phyloP scores from a whole-genome alignment of 768 basidiomycete genomes.

The Candolleomyces aberdarensis region DNA sequence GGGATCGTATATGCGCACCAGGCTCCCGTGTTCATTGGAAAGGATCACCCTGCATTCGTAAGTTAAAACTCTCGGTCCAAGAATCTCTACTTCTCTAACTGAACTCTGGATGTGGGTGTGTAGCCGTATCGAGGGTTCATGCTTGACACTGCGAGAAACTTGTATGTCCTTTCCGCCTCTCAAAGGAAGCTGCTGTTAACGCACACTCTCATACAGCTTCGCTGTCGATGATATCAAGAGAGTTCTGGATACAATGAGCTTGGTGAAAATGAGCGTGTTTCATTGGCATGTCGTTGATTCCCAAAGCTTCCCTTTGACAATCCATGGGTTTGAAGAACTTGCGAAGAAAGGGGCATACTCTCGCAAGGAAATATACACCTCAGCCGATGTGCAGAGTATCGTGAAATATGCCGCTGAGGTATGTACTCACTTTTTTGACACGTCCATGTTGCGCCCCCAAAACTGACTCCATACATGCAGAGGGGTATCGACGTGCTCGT shows the following conservation, averaged over 20 bases:
- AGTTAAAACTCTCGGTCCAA: conserved; percentile 17
- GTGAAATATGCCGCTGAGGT: conserved; percentile 65
- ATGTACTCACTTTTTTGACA: conserved; percentile 18
- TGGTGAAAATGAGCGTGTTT: conserved; percentile 73
- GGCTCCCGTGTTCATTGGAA: conserved; percentile 52
- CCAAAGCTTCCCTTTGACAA: conserved; percentile 70
- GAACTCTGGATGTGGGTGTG: too few species aligned
- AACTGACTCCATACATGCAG: conserved; percentile 25
- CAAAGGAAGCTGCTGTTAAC: not conserved
- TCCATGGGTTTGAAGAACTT: conserved; percentile 61
- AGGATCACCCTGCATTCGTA: conserved; percentile 66
- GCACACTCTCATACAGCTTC: conserved; percentile 37
- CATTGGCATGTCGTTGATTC: conserved; percentile 85
- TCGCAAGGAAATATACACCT: conserved; percentile 45
- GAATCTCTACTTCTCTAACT: too few species aligned
- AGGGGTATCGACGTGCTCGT: conserved; percentile 71
- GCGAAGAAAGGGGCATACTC: conserved; percentile 69
- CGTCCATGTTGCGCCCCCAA: not conserved
- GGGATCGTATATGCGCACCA: conserved; percentile 49
- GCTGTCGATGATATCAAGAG: conserved; percentile 61
- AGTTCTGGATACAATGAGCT: conserved; percentile 74
- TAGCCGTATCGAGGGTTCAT: conserved; percentile 76
- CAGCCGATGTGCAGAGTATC: conserved; percentile 53
- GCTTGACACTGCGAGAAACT: conserved; percentile 81
- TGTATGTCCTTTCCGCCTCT: conserved; percentile 33